A percentile compares a stretch with the other conserved stretches of the same genome.
These are phyloP conservation scores for baker's yeast (Saccharomyces cerevisiae) DNA, from an alignment of 805 yeast genomes.

Conservation along the genomic window DNA sequence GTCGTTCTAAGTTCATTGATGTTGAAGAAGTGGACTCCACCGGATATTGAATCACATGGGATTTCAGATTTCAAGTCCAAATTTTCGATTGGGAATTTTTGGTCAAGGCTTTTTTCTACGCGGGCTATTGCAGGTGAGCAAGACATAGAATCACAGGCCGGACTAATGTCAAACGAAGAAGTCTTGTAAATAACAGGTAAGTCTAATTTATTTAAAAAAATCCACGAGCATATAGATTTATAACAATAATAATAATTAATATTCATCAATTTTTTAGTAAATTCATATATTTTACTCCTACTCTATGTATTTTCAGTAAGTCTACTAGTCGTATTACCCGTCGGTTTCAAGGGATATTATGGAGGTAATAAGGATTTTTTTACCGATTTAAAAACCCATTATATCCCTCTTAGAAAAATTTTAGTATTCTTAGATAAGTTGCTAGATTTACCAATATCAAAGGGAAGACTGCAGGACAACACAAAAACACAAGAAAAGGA, in stretches of 20 bases:
- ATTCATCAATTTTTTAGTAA: background rate
- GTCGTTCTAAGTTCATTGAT: constrained; percentile 75
- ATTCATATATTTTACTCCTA: background rate
- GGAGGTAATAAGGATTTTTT: background rate
- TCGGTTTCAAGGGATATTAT: background rate
- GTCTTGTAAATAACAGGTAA: background rate
- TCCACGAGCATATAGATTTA: background rate
- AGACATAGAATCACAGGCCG: constrained; percentile 17
- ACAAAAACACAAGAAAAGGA: constrained; percentile 2
- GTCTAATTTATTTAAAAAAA: no score
- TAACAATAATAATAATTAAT: background rate
- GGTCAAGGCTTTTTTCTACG: background rate
- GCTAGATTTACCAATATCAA: no score
- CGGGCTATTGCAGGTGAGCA: constrained; percentile 2
- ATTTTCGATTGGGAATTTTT: background rate
- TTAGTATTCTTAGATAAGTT: no score
- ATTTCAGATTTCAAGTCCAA: background rate
- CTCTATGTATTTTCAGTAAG: background rate
- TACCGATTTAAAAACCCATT: background rate
- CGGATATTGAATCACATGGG: background rate
- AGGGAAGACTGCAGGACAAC: background rate
- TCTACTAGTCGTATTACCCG: background rate
- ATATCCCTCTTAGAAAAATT: background rate
- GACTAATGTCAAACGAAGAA: constrained; percentile 3
- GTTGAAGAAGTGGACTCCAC: constrained; percentile 56